Base-by-base conservation (phyloP, 768 basidiomycete species). In the Mycena leptocephala region DNA sequence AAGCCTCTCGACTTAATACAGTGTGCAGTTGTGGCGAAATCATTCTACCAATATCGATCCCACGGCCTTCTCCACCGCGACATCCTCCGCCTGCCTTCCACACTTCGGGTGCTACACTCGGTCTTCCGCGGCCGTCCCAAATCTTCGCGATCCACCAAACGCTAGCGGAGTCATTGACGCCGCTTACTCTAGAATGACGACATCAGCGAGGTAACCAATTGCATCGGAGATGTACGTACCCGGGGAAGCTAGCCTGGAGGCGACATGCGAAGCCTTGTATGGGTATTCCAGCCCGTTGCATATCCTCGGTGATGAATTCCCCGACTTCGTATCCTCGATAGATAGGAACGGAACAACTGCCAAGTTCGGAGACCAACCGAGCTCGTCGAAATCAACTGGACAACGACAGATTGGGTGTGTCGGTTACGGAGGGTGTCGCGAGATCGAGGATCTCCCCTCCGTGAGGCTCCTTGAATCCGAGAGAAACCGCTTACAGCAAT, bases 201-300 rank as follows among this genome's bases (percentile, higher is more conserved):
- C n/a, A n/a, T 67, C 33, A 37, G 51, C 51, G 26, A 39, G 32
- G 30, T 55, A 39, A 55, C 48, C 51, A 55, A 55, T 37, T 55
- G 48, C 43, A 33, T 55, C 35, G 24, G 24, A 67, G 48, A 67
- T 33, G 55, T 35, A 67, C 66, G 51, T 35, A 67, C 66, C 48
- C 51, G 4, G 24, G 22, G 24, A n/a, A n/a, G n/a, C n/a, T n/a
- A n/a, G n/a, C n/a, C n/a, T n/a, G n/a, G n/a, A n/a, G n/a, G n/a
- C n/a, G n/a, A n/a, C n/a, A n/a, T n/a, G n/a, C n/a, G n/a, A n/a
- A n/a, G n/a, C n/a, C n/a, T n/a, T n/a, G n/a, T n/a, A n/a, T n/a
- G n/a, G n/a, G n/a, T n/a, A n/a, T n/a, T 1, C 26, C 43, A 20
- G 9, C 13, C 24, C 39, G 10, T 2, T 16, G 26, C 66, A 39